These are phyloP conservation scores for Fagopyrum esculentum DNA, from an alignment of 148 eudicot genomes.

Conservation along the genomic window DNA sequence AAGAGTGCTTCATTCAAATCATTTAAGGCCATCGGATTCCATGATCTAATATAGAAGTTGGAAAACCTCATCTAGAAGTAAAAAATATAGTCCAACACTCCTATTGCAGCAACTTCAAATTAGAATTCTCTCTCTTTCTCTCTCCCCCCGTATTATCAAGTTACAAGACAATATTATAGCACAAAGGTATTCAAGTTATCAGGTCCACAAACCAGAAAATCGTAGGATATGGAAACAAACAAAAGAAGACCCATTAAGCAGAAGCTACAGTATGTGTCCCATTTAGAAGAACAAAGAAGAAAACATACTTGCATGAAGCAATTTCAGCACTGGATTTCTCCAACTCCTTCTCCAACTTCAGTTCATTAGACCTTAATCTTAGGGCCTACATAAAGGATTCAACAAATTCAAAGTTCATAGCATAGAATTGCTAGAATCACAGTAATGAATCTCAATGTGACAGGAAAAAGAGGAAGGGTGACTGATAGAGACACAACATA, in stretches of 20 bases:
- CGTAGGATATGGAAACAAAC: not conserved
- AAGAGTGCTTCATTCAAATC: not conserved
- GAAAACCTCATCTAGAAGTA: not conserved
- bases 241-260: slow-evolving; percentile 1
- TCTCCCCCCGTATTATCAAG: not conserved
- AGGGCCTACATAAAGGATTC: slow-evolving; percentile 46
- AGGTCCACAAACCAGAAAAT: not conserved
- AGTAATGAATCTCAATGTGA: not conserved
- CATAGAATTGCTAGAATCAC: not conserved
- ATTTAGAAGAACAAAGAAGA: not conserved
- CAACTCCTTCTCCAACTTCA: slow-evolving; percentile 86
- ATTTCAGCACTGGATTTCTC: slow-evolving; percentile 68
- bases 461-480: not conserved
- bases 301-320: slow-evolving; percentile 61
- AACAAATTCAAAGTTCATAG: not conserved
- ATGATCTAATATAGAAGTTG: not conserved
- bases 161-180: not conserved
- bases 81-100: too few relatives aligned
- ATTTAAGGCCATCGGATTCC: not conserved
- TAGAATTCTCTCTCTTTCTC: not conserved
- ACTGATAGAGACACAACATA: not conserved
- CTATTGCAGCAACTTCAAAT: not conserved
- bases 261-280: not conserved
- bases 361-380: slow-evolving; percentile 82
- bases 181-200: not conserved